Conservation (phyloP, 495 filamentous ascomycete species). For the Tuber melanosporum region DNA sequence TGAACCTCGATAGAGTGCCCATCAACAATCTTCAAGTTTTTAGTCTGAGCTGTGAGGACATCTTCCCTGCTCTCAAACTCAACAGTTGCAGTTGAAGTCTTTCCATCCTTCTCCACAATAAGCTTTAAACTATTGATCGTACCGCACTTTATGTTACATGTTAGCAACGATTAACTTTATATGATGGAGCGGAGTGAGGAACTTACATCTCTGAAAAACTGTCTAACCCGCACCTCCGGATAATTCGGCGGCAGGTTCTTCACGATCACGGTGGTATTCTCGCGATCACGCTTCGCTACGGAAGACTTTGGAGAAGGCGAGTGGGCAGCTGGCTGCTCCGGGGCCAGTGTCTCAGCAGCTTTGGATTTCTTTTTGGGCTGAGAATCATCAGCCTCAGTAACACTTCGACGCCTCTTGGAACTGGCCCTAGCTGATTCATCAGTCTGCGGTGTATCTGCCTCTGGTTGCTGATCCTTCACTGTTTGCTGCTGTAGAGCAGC, state of each 20-base stretch:
- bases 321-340: constrained; percentile 37
- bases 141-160: constrained; percentile 53
- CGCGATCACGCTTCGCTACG: constrained; percentile 68
- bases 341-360: constrained; percentile 33
- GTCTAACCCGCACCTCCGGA: constrained; percentile 64
- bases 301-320: constrained; percentile 43
- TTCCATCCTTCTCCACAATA: constrained; percentile 51
- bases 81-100: constrained; percentile 64
- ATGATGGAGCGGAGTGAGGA: not conserved
- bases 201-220: constrained; percentile 79
- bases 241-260: constrained; percentile 63
- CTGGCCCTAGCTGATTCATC: constrained; percentile 20
- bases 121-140: constrained; percentile 69
- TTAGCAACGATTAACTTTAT: constrained; percentile 18
- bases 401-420: constrained; percentile 31
- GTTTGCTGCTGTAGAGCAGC: constrained; percentile 13
- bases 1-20: constrained; percentile 64
- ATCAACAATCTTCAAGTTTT: constrained; percentile 67
- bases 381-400: constrained; percentile 30
- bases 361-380: constrained; percentile 37
- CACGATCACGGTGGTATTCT: constrained; percentile 78
- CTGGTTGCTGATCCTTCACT: constrained; percentile 15
- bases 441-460: constrained; percentile 13
- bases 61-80: constrained; percentile 80
- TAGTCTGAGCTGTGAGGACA: constrained; percentile 68